These are phyloP conservation scores for Phialophora tarda DNA, from an alignment of 2,329 filamentous ascomycete species.

Conservation along the genomic window DNA sequence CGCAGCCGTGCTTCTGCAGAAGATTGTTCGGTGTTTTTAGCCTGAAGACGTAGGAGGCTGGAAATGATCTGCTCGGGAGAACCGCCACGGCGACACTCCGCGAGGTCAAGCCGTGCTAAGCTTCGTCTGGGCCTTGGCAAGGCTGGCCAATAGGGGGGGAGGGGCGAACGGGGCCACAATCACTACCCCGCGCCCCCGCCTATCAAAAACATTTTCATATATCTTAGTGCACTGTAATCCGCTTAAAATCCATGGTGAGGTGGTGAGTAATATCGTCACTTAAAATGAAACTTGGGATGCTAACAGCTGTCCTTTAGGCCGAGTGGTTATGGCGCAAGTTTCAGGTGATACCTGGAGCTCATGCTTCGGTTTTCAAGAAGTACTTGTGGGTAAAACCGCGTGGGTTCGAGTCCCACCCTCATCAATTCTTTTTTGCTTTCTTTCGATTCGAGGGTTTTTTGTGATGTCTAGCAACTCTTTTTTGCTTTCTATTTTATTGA, in stretches of 20 bases:
- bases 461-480: too few relatives aligned
- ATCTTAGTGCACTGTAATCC: not conserved
- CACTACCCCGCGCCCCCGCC: not conserved
- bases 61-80: constrained; percentile 3
- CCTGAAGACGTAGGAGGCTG: constrained; percentile 5
- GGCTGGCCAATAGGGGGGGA: not conserved
- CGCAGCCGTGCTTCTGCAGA: not conserved
- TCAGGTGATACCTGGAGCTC: constrained; percentile 16
- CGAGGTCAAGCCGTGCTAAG: not conserved
- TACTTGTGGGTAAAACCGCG: constrained; percentile 21
- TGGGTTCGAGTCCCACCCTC: constrained; percentile 20
- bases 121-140: not conserved
- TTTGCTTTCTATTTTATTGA: too few relatives aligned
- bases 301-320: constrained; percentile 1
- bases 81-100: constrained; percentile 1
- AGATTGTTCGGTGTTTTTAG: not conserved
- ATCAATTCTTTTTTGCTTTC: not conserved
- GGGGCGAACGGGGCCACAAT: not conserved
- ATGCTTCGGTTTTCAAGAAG: constrained; percentile 5
- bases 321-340: constrained; percentile 22
- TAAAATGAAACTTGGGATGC: constrained; percentile 11
- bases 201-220: not conserved
- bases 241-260: constrained; percentile 10
- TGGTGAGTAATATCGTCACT: constrained; percentile 6
- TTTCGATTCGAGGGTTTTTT: too few relatives aligned